Evolutionary conservation across 1,284 basidiomycete species (phyloP).

Genomic region (Sanghuangporus sanghuang): DNA sequence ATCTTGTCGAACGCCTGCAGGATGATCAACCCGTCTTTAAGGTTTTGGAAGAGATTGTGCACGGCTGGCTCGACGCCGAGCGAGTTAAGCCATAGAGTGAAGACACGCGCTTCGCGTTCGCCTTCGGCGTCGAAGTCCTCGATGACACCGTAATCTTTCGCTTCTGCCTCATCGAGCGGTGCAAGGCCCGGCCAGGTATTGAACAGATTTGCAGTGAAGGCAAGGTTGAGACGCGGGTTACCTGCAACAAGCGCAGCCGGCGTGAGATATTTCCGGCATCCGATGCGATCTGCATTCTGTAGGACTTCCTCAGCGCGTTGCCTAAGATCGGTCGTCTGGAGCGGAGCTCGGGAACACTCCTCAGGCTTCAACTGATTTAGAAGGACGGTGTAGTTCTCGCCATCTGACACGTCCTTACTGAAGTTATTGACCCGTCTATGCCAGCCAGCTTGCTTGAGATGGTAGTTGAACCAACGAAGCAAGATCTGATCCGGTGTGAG

Average conservation of each 20-base stretch:
- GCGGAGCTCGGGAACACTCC: slow-evolving; percentile 87
- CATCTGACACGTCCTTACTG: slow-evolving; percentile 90
- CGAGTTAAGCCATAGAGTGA: slow-evolving; percentile 97
- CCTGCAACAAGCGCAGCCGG: slow-evolving; percentile 88
- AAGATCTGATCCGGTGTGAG: slow-evolving; percentile 97
- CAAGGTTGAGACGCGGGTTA: slow-evolving; percentile 97
- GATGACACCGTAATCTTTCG: slow-evolving; percentile 77
- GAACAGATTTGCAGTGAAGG: slow-evolving; percentile 98
- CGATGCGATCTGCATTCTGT: slow-evolving; percentile 90
- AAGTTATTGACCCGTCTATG: slow-evolving; percentile 95
- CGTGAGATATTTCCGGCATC: slow-evolving; percentile 94
- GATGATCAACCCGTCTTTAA: slow-evolving; percentile 88
- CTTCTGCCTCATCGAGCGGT: slow-evolving; percentile 88
- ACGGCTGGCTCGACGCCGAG: slow-evolving; percentile 95
- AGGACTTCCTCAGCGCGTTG: slow-evolving; percentile 89
- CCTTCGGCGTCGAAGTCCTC: slow-evolving; percentile 99
- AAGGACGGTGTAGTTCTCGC: slow-evolving; percentile 95
- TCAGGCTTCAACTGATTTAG: slow-evolving; percentile 94
- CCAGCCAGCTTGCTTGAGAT: slow-evolving; percentile 94
- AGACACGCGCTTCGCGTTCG: slow-evolving; percentile 95
- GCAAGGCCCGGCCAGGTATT: slow-evolving; percentile 94
- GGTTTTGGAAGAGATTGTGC: slow-evolving; percentile 94
- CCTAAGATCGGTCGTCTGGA: slow-evolving; percentile 81
- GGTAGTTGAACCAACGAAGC: slow-evolving; percentile 97
- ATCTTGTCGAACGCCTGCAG: slow-evolving; percentile 98